Evolutionary conservation across 2,329 filamentous ascomycete genomes (phyloP), one percentile per base, ranked within the genome.

Genomic region (Cladobotryum mycophilum): DNA sequence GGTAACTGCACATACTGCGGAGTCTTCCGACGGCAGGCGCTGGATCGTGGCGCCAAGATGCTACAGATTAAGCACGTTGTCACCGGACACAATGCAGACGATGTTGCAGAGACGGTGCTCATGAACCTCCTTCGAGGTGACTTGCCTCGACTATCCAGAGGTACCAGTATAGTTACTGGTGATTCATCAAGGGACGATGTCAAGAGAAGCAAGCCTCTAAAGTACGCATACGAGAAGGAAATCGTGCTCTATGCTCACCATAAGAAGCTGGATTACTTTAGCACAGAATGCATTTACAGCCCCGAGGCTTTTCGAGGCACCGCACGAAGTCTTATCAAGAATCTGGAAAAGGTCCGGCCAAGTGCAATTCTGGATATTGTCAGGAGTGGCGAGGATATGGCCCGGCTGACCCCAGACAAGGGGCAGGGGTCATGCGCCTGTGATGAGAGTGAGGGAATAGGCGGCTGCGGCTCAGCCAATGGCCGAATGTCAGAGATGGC

Each of bases 1-100:
- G 91, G 92, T 30, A 99, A 99, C 69, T 99, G 93, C 77, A 99
- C 95, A 30, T 99, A 99, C 64, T 99, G 93, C 63, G 93, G 93
- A 13, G 93, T 99, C 15, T 99, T 99, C 65, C 79, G 93, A 48
- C 80, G 95, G 52, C 93, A 99, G 71, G 93, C 93, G 2, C 76
- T 99, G 34, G 93, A 99, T 67, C 83, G 93, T 8, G 93, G 93
- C 15, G 90, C 93, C 5, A 91, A 89, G 60, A 85, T 87, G 67
- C 72, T 99, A 51, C 85, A 82, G 1, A 95, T 99, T 61, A 84
- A 83, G 60, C 93, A 99, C 70, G 91, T 99, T 5, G 89, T 99
- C 15, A 99, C 93, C 0, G 93, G 93, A 2, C 93, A 99, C 69
- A 99, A 99, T 65, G 93, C 93, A 1, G 93, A 99, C 59, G 93